These are phyloP conservation scores for Neurospora pannonica DNA, from an alignment of 495 filamentous ascomycete species.

Conservation along the genomic window DNA sequence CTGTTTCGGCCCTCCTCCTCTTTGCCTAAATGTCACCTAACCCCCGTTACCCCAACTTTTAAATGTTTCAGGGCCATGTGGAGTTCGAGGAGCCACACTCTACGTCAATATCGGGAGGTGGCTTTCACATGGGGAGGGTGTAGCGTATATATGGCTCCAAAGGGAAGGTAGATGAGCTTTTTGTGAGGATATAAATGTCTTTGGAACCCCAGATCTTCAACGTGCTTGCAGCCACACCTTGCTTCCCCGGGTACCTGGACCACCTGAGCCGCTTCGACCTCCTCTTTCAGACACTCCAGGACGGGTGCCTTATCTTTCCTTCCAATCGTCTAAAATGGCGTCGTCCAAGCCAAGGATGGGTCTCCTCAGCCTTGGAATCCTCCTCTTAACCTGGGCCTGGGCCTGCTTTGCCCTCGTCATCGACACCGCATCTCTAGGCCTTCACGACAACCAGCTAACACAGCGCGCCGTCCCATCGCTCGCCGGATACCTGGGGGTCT, in stretches of 20 bases:
- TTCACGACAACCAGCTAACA: conserved; percentile 5
- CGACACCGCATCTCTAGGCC: background rate
- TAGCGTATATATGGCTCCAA: background rate
- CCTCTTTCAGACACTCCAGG: too few relatives aligned
- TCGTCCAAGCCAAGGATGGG: background rate
- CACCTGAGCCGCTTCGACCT: background rate
- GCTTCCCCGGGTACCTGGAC: conserved; percentile 1
- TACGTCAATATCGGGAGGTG: background rate
- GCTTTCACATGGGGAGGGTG: background rate
- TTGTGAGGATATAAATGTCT: background rate
- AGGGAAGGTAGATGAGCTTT: background rate
- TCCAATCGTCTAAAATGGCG: too few relatives aligned
- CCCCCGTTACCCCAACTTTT: background rate
- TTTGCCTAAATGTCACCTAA: background rate
- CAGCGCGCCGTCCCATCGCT: conserved; percentile 30
- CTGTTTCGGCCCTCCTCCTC: background rate
- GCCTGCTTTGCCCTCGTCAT: background rate
- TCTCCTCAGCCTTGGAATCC: background rate
- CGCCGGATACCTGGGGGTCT: conserved; percentile 40
- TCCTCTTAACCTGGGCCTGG: background rate
- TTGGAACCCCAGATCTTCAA: background rate
- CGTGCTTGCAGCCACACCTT: background rate
- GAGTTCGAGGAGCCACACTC: background rate
- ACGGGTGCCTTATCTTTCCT: too few relatives aligned
- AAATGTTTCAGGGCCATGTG: background rate